Base-by-base conservation (phyloP, 805 yeast species). In the Zygosaccharomyces lentus region DNA sequence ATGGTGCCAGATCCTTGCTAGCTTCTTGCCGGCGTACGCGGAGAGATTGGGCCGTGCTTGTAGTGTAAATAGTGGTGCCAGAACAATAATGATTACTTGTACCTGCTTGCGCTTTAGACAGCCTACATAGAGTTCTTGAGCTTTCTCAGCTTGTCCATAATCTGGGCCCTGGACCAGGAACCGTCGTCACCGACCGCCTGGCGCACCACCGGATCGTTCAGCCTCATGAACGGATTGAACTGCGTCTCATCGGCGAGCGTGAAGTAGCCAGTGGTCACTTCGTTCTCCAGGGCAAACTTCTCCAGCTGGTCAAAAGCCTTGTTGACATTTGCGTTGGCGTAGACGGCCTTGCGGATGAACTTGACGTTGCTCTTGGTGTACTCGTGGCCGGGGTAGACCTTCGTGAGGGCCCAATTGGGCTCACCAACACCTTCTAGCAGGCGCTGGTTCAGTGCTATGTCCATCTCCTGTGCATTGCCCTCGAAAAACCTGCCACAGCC, bases 401-500 rank as follows among this genome's bases (percentile, higher is more conserved):
- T 64, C 0, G 97, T 88, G 5, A 35, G 42, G 21, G 36, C 36
- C 65, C 61, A 62, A 35, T 63, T 56, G 15, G 59, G 47, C 29
- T 59, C 58, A 6, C 61, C 58, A 8, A 80, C 83, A 16, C 69
- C 66, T 0, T 95, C 90, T 43, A 91, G 72, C 48, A 93, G 71
- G 9, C 75, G 68, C 15, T 69, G 64, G 55, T 79, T 81, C 57
- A 93, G 72, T 0, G 95, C 77, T 1, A 55, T 51, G 54, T 83
- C 77, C 99, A 93, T 93, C 61, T 93, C 84, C 32, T 66, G 67
- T 0, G 90, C 89, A 9, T 75, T 72, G 2, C 99, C 99, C 68
- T 93, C 99, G 62, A 93, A 93, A 67, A 93, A 93, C 44, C 98
- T 74, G 9, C 99, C 99, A 64, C 97, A 90, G 2, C 99, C 99